Evolutionary conservation across 2,329 filamentous ascomycete species (phyloP).

Genomic region (Diaporthe caulivora): DNA sequence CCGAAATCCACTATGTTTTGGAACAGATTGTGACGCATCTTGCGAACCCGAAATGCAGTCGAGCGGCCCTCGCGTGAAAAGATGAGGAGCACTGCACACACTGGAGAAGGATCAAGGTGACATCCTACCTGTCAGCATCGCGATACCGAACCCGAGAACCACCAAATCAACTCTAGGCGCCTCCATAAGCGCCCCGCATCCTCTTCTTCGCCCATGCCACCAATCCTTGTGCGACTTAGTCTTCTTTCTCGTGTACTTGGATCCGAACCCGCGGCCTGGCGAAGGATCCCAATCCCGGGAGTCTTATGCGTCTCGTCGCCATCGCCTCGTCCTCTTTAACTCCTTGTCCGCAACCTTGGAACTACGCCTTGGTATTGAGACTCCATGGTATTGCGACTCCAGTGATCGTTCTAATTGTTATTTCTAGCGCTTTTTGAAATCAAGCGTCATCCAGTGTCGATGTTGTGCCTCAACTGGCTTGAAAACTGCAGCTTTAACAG

Average conservation of each 20-base stretch:
- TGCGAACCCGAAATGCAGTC: not conserved
- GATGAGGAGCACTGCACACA: not conserved
- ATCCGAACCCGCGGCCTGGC: not conserved
- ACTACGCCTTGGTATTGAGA: not conserved
- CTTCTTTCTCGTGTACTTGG: not conserved
- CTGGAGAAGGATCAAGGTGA: not conserved
- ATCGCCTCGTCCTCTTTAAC: not conserved
- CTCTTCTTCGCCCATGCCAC: not conserved
- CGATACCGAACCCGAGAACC: conserved; percentile 10
- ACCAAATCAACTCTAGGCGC: not conserved
- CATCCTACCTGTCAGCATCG: not conserved
- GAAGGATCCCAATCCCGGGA: not conserved
- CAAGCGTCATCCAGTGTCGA: too few relatives aligned
- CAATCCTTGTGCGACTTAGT: not conserved
- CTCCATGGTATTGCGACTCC: not conserved
- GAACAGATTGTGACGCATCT: not conserved
- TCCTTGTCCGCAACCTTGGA: not conserved
- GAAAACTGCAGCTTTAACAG: too few relatives aligned
- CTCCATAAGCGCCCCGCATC: not conserved
- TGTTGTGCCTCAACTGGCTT: not conserved
- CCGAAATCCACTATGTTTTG: not conserved
- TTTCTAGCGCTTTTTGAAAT: not conserved
- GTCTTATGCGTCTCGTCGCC: not conserved
- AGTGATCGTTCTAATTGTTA: too few relatives aligned
- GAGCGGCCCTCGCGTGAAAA: too few relatives aligned